Conservation (phyloP, 768 basidiomycete genomes). For the Steccherinum ochraceum region DNA sequence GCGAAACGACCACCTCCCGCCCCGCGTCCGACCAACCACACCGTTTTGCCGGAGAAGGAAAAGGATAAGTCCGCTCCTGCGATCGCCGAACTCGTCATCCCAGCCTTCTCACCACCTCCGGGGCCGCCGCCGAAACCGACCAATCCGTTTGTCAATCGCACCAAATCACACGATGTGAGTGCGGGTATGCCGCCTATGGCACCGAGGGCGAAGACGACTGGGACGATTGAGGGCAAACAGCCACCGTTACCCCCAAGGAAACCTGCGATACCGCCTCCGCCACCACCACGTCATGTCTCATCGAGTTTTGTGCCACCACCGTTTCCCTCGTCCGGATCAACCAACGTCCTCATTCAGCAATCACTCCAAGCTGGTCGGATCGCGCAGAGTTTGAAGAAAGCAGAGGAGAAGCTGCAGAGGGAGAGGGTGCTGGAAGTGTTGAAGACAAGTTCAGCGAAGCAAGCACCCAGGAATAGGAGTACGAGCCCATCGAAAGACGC, state of each 20-base stretch:
- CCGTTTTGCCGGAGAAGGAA: neutral
- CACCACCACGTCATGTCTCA: conserved; percentile 35
- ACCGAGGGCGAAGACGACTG: neutral
- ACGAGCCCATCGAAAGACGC: conserved; percentile 15
- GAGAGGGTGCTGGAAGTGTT: conserved; percentile 68
- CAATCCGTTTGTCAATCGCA: conserved; percentile 34
- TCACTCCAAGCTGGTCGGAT: conserved; percentile 68
- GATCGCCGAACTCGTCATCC: neutral
- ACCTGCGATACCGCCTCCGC: conserved; percentile 25
- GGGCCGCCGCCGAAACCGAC: conserved; percentile 20
- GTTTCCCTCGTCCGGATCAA: conserved; percentile 16
- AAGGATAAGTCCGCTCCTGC: too few relatives aligned
- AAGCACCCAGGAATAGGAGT: conserved; percentile 19
- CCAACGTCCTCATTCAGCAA: conserved; percentile 60
- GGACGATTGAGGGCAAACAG: conserved; percentile 1
- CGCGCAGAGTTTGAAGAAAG: conserved; percentile 63
- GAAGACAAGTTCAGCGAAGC: conserved; percentile 36
- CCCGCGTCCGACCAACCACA: conserved; percentile 1
- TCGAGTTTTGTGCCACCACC: conserved; percentile 3
- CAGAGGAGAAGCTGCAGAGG: conserved; percentile 60
- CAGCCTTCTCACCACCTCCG: too few relatives aligned
- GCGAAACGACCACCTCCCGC: neutral
- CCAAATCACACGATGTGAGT: conserved; percentile 16
- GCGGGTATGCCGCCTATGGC: neutral
- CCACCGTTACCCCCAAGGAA: conserved; percentile 53